A percentile compares a stretch with the other conserved stretches of the same genome.
These are phyloP conservation scores for Cercospora citrullina DNA, from an alignment of 2,329 filamentous ascomycete species.

Conservation along the genomic window DNA sequence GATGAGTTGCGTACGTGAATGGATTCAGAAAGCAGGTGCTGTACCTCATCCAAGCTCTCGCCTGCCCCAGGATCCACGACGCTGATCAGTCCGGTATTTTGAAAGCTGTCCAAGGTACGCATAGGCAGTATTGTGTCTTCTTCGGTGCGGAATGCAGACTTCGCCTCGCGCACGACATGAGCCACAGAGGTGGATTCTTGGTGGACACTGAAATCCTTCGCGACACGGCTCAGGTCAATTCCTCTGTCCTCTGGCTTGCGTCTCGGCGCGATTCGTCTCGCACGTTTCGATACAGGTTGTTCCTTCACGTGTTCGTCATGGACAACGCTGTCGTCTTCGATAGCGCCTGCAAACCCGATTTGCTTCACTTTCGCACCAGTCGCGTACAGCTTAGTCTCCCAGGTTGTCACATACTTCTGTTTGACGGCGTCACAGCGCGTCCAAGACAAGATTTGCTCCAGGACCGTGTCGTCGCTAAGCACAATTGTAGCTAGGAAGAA, in stretches of 20 bases:
- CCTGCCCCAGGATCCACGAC: background rate
- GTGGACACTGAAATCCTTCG: background rate
- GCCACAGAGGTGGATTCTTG: background rate
- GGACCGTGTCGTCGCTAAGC: background rate
- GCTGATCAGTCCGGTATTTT: background rate
- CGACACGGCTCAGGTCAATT: background rate
- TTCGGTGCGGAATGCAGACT: conserved; percentile 36
- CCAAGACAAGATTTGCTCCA: background rate
- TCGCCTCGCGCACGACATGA: conserved; percentile 17
- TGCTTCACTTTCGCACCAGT: background rate
- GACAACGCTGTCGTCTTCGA: background rate
- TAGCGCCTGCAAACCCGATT: background rate
- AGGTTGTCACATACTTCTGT: background rate
- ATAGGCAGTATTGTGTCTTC: conserved; percentile 7
- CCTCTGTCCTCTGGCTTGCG: background rate
- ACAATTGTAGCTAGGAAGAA: background rate
- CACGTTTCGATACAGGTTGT: background rate
- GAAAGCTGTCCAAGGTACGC: conserved; percentile 17
- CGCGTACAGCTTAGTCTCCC: background rate
- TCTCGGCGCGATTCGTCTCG: background rate
- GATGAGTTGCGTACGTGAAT: background rate
- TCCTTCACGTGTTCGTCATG: background rate
- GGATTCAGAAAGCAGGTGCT: background rate
- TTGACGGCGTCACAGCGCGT: background rate
- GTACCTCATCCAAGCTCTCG: background rate